phyloP scores from a whole-genome alignment of 371 early-diverging fungal genomes.

The Syncephalastrum racemosum region DNA sequence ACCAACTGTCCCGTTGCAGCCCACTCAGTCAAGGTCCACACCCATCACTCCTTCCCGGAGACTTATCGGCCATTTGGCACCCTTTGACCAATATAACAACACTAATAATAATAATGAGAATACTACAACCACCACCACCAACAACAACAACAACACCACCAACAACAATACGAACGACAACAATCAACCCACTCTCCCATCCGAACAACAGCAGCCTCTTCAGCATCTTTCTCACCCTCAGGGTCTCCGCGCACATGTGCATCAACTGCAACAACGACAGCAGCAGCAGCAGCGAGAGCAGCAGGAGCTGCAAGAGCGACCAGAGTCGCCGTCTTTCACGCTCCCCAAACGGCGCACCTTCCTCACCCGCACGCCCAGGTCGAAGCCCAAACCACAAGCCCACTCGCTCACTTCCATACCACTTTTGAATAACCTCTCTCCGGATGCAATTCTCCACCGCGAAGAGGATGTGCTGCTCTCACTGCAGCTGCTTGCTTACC shows the following conservation, averaged over 20 bases:
- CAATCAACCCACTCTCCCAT: not conserved
- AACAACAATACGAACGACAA: slow-evolving; percentile 5
- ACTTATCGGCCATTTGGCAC: slow-evolving; percentile 13
- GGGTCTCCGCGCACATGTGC: not conserved
- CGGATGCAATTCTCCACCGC: slow-evolving; percentile 63
- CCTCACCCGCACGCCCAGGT: slow-evolving; percentile 19
- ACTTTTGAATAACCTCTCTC: slow-evolving; percentile 20
- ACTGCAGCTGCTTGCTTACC: slow-evolving; percentile 80
- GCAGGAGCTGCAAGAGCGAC: not conserved
- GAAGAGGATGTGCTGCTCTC: slow-evolving; percentile 81
- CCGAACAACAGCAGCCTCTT: no score
- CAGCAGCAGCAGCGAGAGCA: slow-evolving; percentile 5
- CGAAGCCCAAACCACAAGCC: slow-evolving; percentile 15
- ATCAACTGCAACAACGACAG: not conserved
- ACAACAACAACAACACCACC: not conserved
- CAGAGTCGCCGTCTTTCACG: slow-evolving; percentile 2
- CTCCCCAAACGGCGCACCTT: slow-evolving; percentile 26
- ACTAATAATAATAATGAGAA: no score
- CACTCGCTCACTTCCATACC: slow-evolving; percentile 21
- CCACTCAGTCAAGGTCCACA: slow-evolving; percentile 26
- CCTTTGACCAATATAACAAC: no score
- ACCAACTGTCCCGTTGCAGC: slow-evolving; percentile 23
- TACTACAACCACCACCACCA: not conserved
- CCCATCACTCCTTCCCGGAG: slow-evolving; percentile 27
- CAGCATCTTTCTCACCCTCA: slow-evolving; percentile 4